Conservation (phyloP, 495 filamentous ascomycete genomes). For the Ascobolus immersus region DNA sequence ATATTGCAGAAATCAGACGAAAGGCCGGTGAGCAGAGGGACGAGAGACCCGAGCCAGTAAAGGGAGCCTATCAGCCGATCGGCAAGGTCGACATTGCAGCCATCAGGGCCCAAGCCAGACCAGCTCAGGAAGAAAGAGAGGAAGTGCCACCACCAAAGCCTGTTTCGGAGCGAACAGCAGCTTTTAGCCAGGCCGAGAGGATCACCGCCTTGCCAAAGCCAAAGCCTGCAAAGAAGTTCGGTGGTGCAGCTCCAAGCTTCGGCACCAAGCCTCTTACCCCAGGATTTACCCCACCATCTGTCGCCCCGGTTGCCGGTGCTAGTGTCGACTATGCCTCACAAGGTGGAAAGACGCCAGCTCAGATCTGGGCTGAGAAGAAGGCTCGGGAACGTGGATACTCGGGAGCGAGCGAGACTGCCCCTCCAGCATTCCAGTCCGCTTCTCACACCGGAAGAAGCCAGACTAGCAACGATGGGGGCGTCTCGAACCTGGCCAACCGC, state of each 20-base stretch:
- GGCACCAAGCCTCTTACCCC: constrained; percentile 79
- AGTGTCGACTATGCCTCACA: constrained; percentile 83
- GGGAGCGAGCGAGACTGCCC: constrained; percentile 19
- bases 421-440: constrained; percentile 30
- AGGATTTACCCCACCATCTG: constrained; percentile 24
- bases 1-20: constrained; percentile 74
- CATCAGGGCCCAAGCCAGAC: constrained; percentile 52
- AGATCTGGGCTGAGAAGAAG: constrained; percentile 94
- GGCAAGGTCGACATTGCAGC: constrained; percentile 90
- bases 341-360: constrained; percentile 86
- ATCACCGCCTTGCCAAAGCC: constrained; percentile 78
- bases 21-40: constrained; percentile 43
- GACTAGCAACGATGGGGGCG: constrained; percentile 22
- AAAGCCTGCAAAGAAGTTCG: constrained; percentile 73
- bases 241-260: constrained; percentile 37
- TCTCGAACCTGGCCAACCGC: constrained; percentile 1
- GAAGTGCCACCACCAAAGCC: constrained; percentile 26
- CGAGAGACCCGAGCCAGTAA: constrained; percentile 57
- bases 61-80: constrained; percentile 75
- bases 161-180: constrained; percentile 40
- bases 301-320: constrained; percentile 44
- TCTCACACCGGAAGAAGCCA: constrained; percentile 38
- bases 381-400: constrained; percentile 40
- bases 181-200: constrained; percentile 45
- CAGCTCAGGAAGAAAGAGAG: constrained; percentile 17